Base-by-base conservation (phyloP, 805 yeast genomes). In the Suhomyces sp. region DNA sequence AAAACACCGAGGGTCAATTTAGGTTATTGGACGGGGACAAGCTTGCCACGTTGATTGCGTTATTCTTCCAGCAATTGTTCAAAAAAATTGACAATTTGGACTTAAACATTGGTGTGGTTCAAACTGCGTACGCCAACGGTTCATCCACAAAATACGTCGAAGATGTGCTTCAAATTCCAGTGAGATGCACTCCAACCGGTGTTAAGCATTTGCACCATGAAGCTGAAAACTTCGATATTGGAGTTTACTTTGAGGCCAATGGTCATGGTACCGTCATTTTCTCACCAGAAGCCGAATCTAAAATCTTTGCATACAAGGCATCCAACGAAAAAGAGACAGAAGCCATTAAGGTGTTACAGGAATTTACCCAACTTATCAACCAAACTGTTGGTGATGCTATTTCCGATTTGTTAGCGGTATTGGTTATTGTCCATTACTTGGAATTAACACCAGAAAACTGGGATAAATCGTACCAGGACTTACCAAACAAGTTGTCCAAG, bases 351-450 rank as follows among this genome's bases (percentile, higher is more conserved):
- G 69, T 83, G 1, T 65, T 93, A 43, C 63, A 70, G 39, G 66
- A 76, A 11, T 72, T 91, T 39, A 74, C 83, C 20, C 73, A 77
- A 38, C 66, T 93, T 44, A 87, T 93, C 56, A 93, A 93, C 60
- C 98, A 93, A 60, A 83, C 98, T 2, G 98, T 93, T n/a, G 98
- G 98, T 19, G 98, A 93, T 58, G 95, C 98, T 8, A 82, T 93
- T 33, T 79, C 95, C n/a, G 98, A 93, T 58, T 67, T 93, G 59
- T 63, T 93, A 39, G 78, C 84, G 4, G 90, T 93, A 1, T 61
- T 90, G 36, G 72, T 80, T 2, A 79, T 88, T 6, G 58, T 83
- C 25, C 57, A 73, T 5, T 71, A 75, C 44, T 69, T 83, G 48
- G 53, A 71, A 6, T 67, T 82, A 65, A 51, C 75, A 2, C 86